A percentile compares a stretch with the other conserved stretches of the same genome.
Evolutionary conservation across 495 filamentous ascomycete genomes (phyloP).

Genomic region (Aspergillus campestris): DNA sequence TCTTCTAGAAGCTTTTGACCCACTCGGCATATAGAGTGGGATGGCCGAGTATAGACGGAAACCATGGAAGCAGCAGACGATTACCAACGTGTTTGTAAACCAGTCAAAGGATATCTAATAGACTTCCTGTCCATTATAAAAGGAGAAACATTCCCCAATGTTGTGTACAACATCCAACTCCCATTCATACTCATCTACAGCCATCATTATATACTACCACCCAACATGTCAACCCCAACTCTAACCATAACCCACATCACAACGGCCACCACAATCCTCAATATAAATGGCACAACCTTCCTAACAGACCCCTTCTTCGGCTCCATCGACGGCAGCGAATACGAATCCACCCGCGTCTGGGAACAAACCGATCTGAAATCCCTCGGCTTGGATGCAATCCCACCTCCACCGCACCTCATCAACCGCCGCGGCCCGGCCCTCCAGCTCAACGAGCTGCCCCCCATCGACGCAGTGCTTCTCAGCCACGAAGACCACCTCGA

Average conservation of each 20-base stretch:
- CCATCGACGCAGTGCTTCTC: conserved; percentile 43
- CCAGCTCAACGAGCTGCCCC: conserved; percentile 29
- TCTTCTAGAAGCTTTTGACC: too few relatives aligned
- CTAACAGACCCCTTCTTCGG: conserved; percentile 43
- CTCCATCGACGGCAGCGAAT: conserved; percentile 19
- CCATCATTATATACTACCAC: not conserved
- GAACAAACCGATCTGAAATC: conserved; percentile 29
- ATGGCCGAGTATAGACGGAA: too few relatives aligned
- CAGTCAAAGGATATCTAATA: too few relatives aligned
- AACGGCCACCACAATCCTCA: conserved; percentile 36
- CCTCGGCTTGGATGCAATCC: conserved; percentile 27
- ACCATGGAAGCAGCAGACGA: too few relatives aligned
- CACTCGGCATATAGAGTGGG: too few relatives aligned
- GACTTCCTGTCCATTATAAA: too few relatives aligned
- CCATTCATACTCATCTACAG: not conserved
- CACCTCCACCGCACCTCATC: too few relatives aligned
- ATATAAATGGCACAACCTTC: conserved; percentile 30
- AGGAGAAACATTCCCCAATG: too few relatives aligned
- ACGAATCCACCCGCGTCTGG: conserved; percentile 26
- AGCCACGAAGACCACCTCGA: conserved; percentile 49
- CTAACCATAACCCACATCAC: conserved; percentile 28
- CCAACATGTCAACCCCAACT: too few relatives aligned
- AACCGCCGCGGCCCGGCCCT: conserved; percentile 20
- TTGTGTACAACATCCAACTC: not conserved
- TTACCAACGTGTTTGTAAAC: too few relatives aligned